Conservation (phyloP, 805 yeast species). For the Candida pseudofarinosa region DNA sequence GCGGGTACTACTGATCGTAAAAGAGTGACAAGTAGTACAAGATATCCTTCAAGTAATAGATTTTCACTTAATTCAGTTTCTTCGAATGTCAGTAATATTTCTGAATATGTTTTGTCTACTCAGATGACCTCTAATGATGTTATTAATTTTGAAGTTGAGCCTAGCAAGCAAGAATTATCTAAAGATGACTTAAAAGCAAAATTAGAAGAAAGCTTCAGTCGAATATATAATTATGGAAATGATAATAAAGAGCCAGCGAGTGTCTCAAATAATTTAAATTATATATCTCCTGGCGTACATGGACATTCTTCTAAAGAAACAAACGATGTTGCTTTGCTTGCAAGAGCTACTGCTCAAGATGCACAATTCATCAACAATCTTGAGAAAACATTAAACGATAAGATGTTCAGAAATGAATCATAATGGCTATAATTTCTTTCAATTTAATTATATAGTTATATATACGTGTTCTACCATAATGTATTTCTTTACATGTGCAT, state of each 20-base stretch:
- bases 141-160: conserved; percentile 10
- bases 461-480: not conserved
- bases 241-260: conserved; percentile 20
- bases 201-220: conserved; percentile 36
- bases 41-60: conserved; percentile 43
- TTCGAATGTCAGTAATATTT: conserved; percentile 46
- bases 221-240: conserved; percentile 30
- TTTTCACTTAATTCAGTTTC: conserved; percentile 50
- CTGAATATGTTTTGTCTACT: conserved; percentile 45
- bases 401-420: not conserved
- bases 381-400: conserved; percentile 11
- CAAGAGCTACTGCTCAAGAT: not conserved
- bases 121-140: conserved; percentile 36
- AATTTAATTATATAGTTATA: no score
- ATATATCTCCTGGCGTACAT: not conserved
- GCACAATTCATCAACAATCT: conserved; percentile 14
- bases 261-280: not conserved
- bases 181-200: conserved; percentile 30
- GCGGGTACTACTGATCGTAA: conserved; percentile 5
- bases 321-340: not conserved
- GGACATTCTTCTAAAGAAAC: not conserved
- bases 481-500: not conserved
- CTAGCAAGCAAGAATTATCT: conserved; percentile 13
- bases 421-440: not conserved
- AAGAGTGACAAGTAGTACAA: conserved; percentile 8